Percentiles rank a stretch among this genome's conserved stretches.
Evolutionary conservation across 202 grass and related monocot genomes (phyloP).

Genomic region (Eragrostis tef): DNA sequence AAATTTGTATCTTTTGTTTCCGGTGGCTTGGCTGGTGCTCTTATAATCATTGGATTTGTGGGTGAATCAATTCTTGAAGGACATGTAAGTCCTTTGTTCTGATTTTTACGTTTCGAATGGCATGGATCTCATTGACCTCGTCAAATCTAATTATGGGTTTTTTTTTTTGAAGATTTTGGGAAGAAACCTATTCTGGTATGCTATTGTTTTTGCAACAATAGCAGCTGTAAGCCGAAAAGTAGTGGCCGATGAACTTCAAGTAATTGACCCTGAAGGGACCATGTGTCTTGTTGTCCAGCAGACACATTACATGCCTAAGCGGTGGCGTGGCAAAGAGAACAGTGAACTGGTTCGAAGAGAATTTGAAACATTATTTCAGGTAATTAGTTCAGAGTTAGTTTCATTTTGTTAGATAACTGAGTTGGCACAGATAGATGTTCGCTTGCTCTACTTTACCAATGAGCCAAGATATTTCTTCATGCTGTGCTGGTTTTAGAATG

Average conservation of each 20-base stretch:
- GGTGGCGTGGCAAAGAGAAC: constrained; percentile 87
- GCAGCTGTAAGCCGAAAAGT: constrained; percentile 90
- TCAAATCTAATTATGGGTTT: constrained; percentile 33
- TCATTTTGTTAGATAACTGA: not conserved
- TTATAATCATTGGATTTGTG: constrained; percentile 90
- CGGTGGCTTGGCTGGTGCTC: constrained; percentile 89
- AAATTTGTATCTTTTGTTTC: constrained; percentile 99
- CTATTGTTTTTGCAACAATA: constrained; percentile 95
- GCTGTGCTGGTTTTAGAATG: constrained; percentile 25
- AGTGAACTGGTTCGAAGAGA: constrained; percentile 75
- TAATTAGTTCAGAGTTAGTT: constrained; percentile 36
- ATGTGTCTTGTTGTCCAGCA: constrained; percentile 84
- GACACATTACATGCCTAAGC: constrained; percentile 95
- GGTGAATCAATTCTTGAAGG: constrained; percentile 96
- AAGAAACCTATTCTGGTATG: constrained; percentile 97
- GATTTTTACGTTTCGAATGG: constrained; percentile 14
- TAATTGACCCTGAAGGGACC: constrained; percentile 86
- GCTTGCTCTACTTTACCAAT: constrained; percentile 6
- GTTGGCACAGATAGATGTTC: not conserved
- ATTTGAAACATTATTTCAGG: constrained; percentile 93
- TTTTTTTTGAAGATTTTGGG: constrained; percentile 69
- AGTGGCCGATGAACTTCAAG: constrained; percentile 93
- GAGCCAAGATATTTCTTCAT: not conserved
- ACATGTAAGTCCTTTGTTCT: constrained; percentile 64
- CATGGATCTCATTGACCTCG: constrained; percentile 10